phyloP scores from a whole-genome alignment of 257 asterid species.

The Perilla frutescens region DNA sequence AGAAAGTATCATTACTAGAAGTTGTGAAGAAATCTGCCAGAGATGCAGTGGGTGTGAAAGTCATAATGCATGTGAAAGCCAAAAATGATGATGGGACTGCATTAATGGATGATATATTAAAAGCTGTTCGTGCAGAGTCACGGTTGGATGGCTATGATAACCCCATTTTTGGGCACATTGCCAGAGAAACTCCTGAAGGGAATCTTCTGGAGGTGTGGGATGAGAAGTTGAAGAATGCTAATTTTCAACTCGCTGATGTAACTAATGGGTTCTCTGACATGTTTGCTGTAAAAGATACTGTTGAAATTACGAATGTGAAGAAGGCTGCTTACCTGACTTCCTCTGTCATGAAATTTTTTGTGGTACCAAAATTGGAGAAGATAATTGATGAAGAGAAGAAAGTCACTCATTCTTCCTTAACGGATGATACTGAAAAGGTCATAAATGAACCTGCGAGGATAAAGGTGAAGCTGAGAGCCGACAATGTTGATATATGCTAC shows the following conservation, averaged over 20 bases:
- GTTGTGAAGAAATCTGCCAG: constrained; percentile 47
- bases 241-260: constrained; percentile 43
- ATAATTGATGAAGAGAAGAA: constrained; percentile 63
- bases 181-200: constrained; percentile 60
- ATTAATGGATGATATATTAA: constrained; percentile 44
- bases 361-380: constrained; percentile 57
- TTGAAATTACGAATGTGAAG: constrained; percentile 49
- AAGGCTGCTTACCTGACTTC: constrained; percentile 61
- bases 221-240: constrained; percentile 46
- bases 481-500: constrained; percentile 68
- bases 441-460: constrained; percentile 60
- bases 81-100: constrained; percentile 49
- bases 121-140: constrained; percentile 37
- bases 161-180: constrained; percentile 48
- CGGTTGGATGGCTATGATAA: constrained; percentile 32
- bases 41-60: constrained; percentile 41
- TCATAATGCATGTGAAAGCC: constrained; percentile 49
- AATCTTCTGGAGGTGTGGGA: constrained; percentile 53
- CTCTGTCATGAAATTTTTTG: constrained; percentile 5
- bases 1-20: constrained; percentile 34
- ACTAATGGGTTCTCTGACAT: constrained; percentile 54
- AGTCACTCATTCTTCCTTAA: constrained; percentile 55
- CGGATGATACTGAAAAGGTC: constrained; percentile 65
- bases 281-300: constrained; percentile 54
- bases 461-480: constrained; percentile 62